Evolutionary conservation across 2,329 filamentous ascomycete species (phyloP).

Genomic region (Mycosphaerella arachidis): DNA sequence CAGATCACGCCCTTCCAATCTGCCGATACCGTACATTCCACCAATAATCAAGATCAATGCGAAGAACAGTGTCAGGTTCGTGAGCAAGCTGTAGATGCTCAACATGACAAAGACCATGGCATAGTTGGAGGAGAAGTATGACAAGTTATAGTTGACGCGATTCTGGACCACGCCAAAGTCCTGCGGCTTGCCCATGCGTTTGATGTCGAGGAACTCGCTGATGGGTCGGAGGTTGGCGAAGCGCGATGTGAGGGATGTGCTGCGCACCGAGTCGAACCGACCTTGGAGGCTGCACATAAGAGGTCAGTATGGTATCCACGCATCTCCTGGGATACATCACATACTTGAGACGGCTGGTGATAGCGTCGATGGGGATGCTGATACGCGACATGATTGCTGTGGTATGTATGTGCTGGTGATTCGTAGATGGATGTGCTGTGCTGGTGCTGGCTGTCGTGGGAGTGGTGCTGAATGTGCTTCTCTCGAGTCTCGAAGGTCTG

Average conservation of each 20-base stretch:
- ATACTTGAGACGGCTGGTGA: slow-evolving; percentile 80
- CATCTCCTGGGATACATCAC: not conserved
- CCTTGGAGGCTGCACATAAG: slow-evolving; percentile 53
- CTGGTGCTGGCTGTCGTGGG: not conserved
- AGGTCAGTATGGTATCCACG: slow-evolving; percentile 8
- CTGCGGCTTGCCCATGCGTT: slow-evolving; percentile 87
- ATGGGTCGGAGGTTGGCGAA: slow-evolving; percentile 91
- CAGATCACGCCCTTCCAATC: slow-evolving; percentile 81
- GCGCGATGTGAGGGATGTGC: slow-evolving; percentile 70
- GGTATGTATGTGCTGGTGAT: too few species aligned
- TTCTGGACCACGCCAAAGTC: slow-evolving; percentile 89
- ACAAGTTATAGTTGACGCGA: slow-evolving; percentile 93
- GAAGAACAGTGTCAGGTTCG: slow-evolving; percentile 80
- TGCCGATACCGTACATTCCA: slow-evolving; percentile 88
- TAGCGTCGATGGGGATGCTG: slow-evolving; percentile 83
- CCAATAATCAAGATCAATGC: slow-evolving; percentile 83
- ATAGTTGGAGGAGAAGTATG: slow-evolving; percentile 99
- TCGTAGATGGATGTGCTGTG: not conserved
- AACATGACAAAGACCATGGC: slow-evolving; percentile 89
- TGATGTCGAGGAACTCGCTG: slow-evolving; percentile 91
- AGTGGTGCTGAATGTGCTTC: not conserved
- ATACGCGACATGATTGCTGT: slow-evolving; percentile 53
- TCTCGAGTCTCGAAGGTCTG: not conserved
- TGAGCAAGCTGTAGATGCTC: slow-evolving; percentile 89
- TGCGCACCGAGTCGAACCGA: slow-evolving; percentile 77